Evolutionary conservation across 2,329 filamentous ascomycete genomes (phyloP).

Genomic region (Fusarium papillatum): DNA sequence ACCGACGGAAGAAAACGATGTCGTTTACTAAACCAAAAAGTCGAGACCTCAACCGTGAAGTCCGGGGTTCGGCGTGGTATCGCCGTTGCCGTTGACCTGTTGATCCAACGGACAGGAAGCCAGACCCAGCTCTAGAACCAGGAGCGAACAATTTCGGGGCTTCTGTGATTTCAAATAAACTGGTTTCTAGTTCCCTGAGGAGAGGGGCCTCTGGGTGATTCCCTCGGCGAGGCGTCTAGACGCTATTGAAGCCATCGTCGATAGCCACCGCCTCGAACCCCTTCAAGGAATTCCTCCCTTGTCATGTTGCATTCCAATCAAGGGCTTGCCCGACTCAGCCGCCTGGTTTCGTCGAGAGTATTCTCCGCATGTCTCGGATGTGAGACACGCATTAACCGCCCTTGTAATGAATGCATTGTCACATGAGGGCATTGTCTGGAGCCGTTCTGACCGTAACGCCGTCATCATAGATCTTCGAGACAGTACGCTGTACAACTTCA

Average conservation of each 20-base stretch:
- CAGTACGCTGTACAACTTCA: background rate
- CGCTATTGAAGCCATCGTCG: constrained; percentile 30
- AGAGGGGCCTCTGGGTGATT: background rate
- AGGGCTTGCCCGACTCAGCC: constrained; percentile 1
- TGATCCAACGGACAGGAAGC: background rate
- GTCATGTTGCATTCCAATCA: constrained; percentile 29
- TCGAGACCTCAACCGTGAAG: background rate
- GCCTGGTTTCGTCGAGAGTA: constrained; percentile 15
- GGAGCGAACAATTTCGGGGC: constrained; percentile 12
- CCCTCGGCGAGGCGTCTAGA: background rate
- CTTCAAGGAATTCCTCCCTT: constrained; percentile 18
- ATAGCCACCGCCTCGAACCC: constrained; percentile 6
- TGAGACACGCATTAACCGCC: constrained; percentile 17
- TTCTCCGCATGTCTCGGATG: constrained; percentile 11
- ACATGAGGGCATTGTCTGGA: background rate
- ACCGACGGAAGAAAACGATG: background rate
- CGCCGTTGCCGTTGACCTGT: background rate
- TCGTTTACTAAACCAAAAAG: background rate
- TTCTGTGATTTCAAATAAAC: constrained; percentile 28
- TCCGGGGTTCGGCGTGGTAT: background rate
- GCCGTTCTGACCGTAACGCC: background rate
- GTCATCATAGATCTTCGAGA: background rate
- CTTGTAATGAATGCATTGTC: background rate
- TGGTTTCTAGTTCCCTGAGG: background rate
- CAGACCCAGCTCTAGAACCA: constrained; percentile 7